Percentiles rank a stretch among this genome's conserved stretches.
Conservation (phyloP, 164 flowering plant species). For the Taxillus chinensis region DNA sequence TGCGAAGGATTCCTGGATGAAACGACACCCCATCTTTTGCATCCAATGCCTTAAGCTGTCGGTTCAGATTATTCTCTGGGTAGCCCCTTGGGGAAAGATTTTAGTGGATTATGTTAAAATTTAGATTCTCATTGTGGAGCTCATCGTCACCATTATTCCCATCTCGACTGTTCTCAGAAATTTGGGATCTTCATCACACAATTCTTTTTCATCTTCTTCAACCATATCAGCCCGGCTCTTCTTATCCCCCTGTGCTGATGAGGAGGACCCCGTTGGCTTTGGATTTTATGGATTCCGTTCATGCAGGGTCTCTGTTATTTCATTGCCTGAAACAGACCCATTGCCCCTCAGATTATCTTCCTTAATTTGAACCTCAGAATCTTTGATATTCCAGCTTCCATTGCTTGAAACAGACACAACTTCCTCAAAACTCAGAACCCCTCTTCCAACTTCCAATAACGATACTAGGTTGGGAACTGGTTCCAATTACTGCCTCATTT, state of each 20-base stretch:
- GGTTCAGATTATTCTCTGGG: slow-evolving; percentile 9
- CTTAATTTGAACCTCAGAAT: no score
- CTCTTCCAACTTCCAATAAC: neutral
- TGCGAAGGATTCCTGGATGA: slow-evolving; percentile 17
- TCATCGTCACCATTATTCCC: slow-evolving; percentile 9
- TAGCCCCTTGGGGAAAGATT: slow-evolving; percentile 11
- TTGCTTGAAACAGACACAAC: neutral
- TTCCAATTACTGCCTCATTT: neutral
- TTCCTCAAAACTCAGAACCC: neutral
- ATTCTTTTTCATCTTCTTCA: slow-evolving; percentile 51
- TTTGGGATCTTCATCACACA: slow-evolving; percentile 4
- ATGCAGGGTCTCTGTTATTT: no score
- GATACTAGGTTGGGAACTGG: neutral
- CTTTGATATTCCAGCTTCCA: neutral
- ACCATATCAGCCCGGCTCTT: slow-evolving; percentile 78
- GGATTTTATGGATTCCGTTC: no score
- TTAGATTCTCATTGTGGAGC: slow-evolving; percentile 30
- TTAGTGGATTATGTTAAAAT: slow-evolving; percentile 21
- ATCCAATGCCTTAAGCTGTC: slow-evolving; percentile 18
- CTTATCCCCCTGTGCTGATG: neutral
- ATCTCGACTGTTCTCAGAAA: neutral
- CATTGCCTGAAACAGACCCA: no score
- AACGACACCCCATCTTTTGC: slow-evolving; percentile 13
- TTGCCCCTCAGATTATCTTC: no score
- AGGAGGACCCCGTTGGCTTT: no score